These are phyloP conservation scores for Plasmodium fragile DNA, from an alignment of 169 alveolate species.

Conservation along the genomic window DNA sequence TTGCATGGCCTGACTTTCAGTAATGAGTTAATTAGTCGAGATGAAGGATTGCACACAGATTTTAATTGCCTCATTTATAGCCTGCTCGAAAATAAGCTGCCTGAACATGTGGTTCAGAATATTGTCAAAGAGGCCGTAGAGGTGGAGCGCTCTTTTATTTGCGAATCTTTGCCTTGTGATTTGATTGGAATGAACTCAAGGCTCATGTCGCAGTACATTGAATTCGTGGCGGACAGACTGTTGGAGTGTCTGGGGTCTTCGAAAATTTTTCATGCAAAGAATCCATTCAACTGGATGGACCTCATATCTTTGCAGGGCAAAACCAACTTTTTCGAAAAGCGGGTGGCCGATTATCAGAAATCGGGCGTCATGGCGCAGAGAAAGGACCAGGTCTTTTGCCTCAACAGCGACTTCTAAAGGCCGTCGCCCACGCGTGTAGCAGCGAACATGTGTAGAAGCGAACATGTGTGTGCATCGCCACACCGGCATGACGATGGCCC, in stretches of 20 bases:
- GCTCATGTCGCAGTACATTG: constrained; percentile 96
- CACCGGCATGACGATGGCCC: neutral
- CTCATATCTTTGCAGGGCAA: constrained; percentile 98
- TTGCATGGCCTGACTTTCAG: constrained; percentile 97
- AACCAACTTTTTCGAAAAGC: constrained; percentile 98
- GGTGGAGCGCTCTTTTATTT: constrained; percentile 96
- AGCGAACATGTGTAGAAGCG: neutral
- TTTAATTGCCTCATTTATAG: constrained; percentile 97
- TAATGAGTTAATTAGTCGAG: constrained; percentile 98
- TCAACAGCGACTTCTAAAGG: constrained; percentile 80
- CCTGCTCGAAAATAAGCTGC: constrained; percentile 91
- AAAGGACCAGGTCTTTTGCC: constrained; percentile 82
- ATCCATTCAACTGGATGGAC: constrained; percentile 99
- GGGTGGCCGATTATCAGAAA: constrained; percentile 99
- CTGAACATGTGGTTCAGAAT: constrained; percentile 92
- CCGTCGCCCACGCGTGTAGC: neutral
- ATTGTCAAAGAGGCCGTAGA: constrained; percentile 97
- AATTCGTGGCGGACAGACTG: constrained; percentile 98
- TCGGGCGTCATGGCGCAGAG: constrained; percentile 95
- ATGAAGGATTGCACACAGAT: constrained; percentile 99
- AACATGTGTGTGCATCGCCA: neutral
- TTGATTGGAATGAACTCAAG: constrained; percentile 98
- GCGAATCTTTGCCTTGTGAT: constrained; percentile 97
- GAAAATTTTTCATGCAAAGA: constrained; percentile 92
- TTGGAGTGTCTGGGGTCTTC: constrained; percentile 94